phyloP scores from a whole-genome alignment of 208 protist species.

The Tritrichomonas musculus region DNA sequence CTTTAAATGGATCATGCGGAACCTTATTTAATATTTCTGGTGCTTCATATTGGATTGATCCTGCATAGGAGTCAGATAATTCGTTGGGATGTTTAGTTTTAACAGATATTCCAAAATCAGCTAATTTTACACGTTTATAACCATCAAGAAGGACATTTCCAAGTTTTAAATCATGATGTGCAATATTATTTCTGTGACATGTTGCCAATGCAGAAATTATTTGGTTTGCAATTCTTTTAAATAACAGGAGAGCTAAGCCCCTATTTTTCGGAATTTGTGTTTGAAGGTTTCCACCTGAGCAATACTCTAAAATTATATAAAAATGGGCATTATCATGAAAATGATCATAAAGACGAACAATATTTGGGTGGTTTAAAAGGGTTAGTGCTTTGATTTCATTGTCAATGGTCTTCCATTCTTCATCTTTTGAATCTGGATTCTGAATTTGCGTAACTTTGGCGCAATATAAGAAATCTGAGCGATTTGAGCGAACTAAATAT shows the following conservation, averaged over 20 bases:
- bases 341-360: neutral
- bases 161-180: slow-evolving; percentile 11
- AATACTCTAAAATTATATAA: neutral
- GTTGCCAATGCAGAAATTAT: neutral
- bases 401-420: neutral
- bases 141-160: neutral
- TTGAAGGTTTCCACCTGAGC: neutral
- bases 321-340: slow-evolving; percentile 3
- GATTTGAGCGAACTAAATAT: neutral
- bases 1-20: neutral
- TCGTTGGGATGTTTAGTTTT: neutral
- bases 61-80: neutral
- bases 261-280: neutral
- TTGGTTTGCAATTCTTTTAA: neutral
- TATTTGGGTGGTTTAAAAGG: neutral
- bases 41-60: neutral
- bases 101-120: neutral
- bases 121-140: neutral
- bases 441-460: neutral
- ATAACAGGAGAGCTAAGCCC: neutral
- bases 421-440: neutral
- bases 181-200: neutral
- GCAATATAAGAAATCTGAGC: neutral
- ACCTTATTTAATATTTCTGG: neutral
- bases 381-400: neutral